Base-by-base conservation (phyloP, 495 filamentous ascomycete genomes). In the Podospora didyma region DNA sequence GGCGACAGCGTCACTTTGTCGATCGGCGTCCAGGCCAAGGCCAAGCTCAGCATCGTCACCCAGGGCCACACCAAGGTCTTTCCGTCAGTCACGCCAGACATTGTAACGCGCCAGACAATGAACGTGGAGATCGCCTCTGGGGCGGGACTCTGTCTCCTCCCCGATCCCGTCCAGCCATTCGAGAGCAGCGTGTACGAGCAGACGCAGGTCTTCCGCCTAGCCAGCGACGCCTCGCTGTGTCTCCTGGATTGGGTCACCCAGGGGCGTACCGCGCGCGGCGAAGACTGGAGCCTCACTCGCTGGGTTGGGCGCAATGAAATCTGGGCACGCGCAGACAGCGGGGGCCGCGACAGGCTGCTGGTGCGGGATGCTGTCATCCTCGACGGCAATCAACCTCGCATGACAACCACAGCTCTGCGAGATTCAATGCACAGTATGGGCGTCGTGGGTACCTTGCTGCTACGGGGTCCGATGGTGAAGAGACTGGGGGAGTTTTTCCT, bases 31-130 rank as follows among this genome's bases (percentile, higher is more conserved):
- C 83, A 84, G 19, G 62, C 78, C 0, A 64, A 69, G 5, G 86
- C 90, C 0, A 85, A 86, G 56, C 81, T 98, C 37, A 86, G 87
- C 42, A 82, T 97, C 19, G 89, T 92, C 39, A 97, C 94, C 0
- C 94, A 97, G 75, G 94, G 94, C 37, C 89, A 89, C 76, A 97
- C 94, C 46, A 97, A 97, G 73, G 85, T 98, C 68, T 98, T 95
- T 82, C 90, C 89, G 61, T 86, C 89, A 3, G 74, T 82, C 10
- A 68, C 73, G 48, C 73, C 69, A 44, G 72, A 78, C 20, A 67
- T 82, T 7, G 65, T 88, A 57, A 92, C 88, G 31, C 73, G 82
- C 19, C 94, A 98, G 70, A 72, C 73, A 3, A 72, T 95, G 52
- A 75, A 75, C 31, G 86, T 88, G n/a, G 69, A 69, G 6, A 74